These are phyloP conservation scores for Boletus rex-veris DNA, from an alignment of 768 basidiomycete genomes.

Conservation along the genomic window DNA sequence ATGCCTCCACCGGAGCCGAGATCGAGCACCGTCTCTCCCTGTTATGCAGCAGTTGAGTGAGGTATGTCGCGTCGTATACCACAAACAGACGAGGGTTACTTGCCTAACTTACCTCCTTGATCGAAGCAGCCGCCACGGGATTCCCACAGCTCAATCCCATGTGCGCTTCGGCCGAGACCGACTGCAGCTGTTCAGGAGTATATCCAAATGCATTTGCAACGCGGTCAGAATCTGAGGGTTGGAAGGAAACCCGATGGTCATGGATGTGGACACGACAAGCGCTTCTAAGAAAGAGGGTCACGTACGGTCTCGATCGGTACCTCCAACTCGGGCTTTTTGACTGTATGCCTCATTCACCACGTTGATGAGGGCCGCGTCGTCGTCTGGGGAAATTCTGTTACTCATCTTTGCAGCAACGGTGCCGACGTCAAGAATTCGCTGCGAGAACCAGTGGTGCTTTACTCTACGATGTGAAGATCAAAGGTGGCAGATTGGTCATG, in stretches of 20 bases:
- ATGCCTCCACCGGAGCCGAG: slow-evolving; percentile 57
- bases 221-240: slow-evolving; percentile 9
- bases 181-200: slow-evolving; percentile 38
- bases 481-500: too few relatives aligned
- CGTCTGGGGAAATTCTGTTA: neutral
- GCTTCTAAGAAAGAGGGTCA: neutral
- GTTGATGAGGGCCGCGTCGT: neutral
- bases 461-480: too few relatives aligned
- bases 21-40: slow-evolving; percentile 58
- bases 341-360: slow-evolving; percentile 15
- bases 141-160: slow-evolving; percentile 56
- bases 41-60: neutral
- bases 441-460: too few relatives aligned
- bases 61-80: too few relatives aligned
- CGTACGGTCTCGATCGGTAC: slow-evolving; percentile 13
- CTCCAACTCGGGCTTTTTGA: slow-evolving; percentile 1
- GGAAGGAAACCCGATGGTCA: neutral
- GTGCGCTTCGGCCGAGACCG: slow-evolving; percentile 42
- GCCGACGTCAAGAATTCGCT: too few relatives aligned
- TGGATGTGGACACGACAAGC: neutral
- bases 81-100: neutral
- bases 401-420: neutral
- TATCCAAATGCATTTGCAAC: slow-evolving; percentile 45
- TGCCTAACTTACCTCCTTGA: slow-evolving; percentile 38
- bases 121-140: slow-evolving; percentile 43